Percentiles rank a stretch among this genome's conserved stretches.
Evolutionary conservation across 495 filamentous ascomycete species (phyloP).

Genomic region (Aspergillus olivimuriae): DNA sequence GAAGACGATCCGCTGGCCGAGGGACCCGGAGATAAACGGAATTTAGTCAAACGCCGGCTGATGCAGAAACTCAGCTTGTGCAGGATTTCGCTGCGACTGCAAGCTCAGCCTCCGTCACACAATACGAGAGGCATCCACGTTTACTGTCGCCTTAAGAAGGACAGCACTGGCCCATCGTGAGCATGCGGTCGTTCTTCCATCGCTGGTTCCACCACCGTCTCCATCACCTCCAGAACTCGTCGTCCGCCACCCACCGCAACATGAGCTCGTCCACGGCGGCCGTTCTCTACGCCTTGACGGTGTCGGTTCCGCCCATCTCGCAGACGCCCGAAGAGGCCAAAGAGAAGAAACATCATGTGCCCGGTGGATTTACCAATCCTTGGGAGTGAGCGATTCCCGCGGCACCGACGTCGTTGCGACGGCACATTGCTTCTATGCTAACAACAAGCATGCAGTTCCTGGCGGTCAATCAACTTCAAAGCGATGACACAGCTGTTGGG

Average conservation of each 20-base stretch:
- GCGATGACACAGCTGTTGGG: not conserved
- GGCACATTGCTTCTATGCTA: constrained; percentile 8
- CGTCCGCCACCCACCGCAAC: constrained; percentile 17
- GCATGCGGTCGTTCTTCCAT: constrained; percentile 27
- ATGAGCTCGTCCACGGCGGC: constrained; percentile 42
- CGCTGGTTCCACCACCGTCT: constrained; percentile 16
- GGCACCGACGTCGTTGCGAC: not conserved
- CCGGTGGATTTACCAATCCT: constrained; percentile 57
- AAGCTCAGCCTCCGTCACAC: not conserved
- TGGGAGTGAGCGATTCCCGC: constrained; percentile 37
- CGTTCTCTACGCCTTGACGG: constrained; percentile 48
- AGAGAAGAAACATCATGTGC: constrained; percentile 50
- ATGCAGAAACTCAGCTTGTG: no score
- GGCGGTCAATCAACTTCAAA: constrained; percentile 13
- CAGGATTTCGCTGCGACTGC: no score
- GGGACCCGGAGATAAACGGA: no score
- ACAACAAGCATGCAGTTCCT: constrained; percentile 27
- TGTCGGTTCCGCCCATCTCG: constrained; percentile 38
- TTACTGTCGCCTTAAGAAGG: no score
- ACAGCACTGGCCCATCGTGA: no score
- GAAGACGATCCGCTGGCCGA: no score
- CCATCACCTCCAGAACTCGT: constrained; percentile 5
- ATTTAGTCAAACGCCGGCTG: no score
- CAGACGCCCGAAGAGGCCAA: constrained; percentile 48
- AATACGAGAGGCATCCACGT: no score